These are phyloP conservation scores for Lachancea lanzarotensis DNA, from an alignment of 805 yeast genomes.

Conservation along the genomic window DNA sequence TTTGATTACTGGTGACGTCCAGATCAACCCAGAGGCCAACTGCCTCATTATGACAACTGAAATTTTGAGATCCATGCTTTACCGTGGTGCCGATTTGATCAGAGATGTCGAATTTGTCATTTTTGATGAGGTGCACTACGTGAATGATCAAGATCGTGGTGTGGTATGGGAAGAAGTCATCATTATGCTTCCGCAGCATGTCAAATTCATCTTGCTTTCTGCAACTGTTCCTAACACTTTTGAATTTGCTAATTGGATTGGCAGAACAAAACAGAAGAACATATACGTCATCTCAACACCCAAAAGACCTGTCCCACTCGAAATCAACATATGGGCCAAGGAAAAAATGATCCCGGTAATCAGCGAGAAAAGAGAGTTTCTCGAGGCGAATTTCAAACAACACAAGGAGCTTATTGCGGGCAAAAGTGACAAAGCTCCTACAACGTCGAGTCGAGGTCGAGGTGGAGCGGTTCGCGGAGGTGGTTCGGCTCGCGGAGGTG, in stretches of 20 bases:
- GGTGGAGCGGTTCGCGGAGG: conserved; percentile 26
- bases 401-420: conserved; percentile 49
- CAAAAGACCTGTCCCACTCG: conserved; percentile 93
- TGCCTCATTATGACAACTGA: conserved; percentile 98
- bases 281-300: conserved; percentile 95
- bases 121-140: conserved; percentile 97
- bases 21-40: conserved; percentile 92
- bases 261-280: conserved; percentile 92
- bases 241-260: conserved; percentile 98
- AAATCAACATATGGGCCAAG: conserved; percentile 80
- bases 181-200: conserved; percentile 95
- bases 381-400: conserved; percentile 53
- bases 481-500: conserved; percentile 23
- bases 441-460: conserved; percentile 21
- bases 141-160: conserved; percentile 94
- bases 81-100: conserved; percentile 92
- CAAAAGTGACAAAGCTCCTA: conserved; percentile 26
- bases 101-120: conserved; percentile 97
- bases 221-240: conserved; percentile 99
- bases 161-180: conserved; percentile 99
- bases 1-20: conserved; percentile 94
- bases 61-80: conserved; percentile 88
- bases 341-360: conserved; percentile 65
- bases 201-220: conserved; percentile 80
- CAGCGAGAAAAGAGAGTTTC: conserved; percentile 64